These are phyloP conservation scores for Rauvolfia tetraphylla DNA, from an alignment of 257 asterid species.

Conservation along the genomic window DNA sequence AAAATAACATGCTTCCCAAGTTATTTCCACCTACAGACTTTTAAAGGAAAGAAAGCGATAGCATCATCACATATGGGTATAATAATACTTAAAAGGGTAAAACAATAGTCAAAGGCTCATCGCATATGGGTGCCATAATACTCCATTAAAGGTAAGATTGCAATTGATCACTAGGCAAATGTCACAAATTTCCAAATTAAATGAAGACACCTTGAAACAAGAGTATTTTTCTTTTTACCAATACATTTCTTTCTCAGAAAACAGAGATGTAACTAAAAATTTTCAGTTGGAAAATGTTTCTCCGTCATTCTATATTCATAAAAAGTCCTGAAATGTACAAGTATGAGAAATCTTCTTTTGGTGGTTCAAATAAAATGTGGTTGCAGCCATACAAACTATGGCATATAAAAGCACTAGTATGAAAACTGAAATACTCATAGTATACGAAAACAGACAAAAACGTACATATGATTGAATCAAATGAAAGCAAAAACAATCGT, in stretches of 20 bases:
- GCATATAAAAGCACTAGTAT: not conserved
- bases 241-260: not conserved
- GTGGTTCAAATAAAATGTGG: not conserved
- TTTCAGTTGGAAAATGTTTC: not conserved
- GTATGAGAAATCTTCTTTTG: not conserved
- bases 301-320: not conserved
- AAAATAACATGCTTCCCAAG: not conserved
- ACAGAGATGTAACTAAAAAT: not conserved
- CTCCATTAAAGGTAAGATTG: not conserved
- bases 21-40: not conserved
- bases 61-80: not conserved
- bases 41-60: not conserved
- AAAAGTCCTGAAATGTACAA: not conserved
- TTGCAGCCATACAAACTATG: not conserved
- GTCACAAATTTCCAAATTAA: not conserved
- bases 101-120: constrained; percentile 1
- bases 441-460: not conserved
- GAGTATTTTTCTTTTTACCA: not conserved
- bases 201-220: not conserved
- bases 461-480: not conserved
- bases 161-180: not conserved
- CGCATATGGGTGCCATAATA: not conserved
- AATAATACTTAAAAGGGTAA: not conserved
- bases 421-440: not conserved
- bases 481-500: not conserved